Evolutionary conservation across 768 basidiomycete species (phyloP).

Genomic region (Xanthoconium stramineum): DNA sequence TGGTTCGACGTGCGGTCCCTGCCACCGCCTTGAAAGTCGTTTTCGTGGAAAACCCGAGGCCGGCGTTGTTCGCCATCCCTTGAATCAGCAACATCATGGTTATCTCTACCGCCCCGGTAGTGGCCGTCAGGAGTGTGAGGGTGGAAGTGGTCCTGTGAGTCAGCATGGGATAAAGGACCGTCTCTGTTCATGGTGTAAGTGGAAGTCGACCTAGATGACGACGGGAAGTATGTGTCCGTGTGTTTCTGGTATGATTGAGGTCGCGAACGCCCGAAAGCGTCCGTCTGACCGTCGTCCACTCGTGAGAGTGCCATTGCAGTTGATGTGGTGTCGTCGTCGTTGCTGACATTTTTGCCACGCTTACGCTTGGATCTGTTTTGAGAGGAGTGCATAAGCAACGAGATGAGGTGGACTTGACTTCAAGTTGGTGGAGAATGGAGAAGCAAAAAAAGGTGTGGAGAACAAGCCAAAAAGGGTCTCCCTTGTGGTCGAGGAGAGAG

Average conservation of each 20-base stretch:
- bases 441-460: slow-evolving; percentile 28
- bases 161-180: slow-evolving; percentile 44
- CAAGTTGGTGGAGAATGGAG: slow-evolving; percentile 16
- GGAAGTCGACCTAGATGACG: slow-evolving; percentile 42
- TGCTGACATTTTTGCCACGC: slow-evolving; percentile 49
- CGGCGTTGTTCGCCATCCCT: slow-evolving; percentile 48
- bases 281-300: slow-evolving; percentile 49
- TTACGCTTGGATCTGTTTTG: slow-evolving; percentile 47
- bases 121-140: slow-evolving; percentile 46
- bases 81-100: slow-evolving; percentile 42
- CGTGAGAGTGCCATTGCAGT: slow-evolving; percentile 42
- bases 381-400: slow-evolving; percentile 36
- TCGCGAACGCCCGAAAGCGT: slow-evolving; percentile 53
- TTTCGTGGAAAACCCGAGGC: slow-evolving; percentile 38
- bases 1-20: slow-evolving; percentile 47
- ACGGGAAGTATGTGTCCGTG: slow-evolving; percentile 45
- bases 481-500: slow-evolving; percentile 23
- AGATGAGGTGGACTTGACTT: slow-evolving; percentile 16
- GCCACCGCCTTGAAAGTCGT: slow-evolving; percentile 38
- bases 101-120: slow-evolving; percentile 48
- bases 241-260: slow-evolving; percentile 38
- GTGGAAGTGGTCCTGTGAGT: slow-evolving; percentile 43
- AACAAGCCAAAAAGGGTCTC: slow-evolving; percentile 27
- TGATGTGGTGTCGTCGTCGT: slow-evolving; percentile 42
- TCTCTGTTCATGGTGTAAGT: slow-evolving; percentile 51